These are phyloP conservation scores for Berkeleyomyces basicola DNA, from an alignment of 2,329 filamentous ascomycete genomes.

Conservation along the genomic window DNA sequence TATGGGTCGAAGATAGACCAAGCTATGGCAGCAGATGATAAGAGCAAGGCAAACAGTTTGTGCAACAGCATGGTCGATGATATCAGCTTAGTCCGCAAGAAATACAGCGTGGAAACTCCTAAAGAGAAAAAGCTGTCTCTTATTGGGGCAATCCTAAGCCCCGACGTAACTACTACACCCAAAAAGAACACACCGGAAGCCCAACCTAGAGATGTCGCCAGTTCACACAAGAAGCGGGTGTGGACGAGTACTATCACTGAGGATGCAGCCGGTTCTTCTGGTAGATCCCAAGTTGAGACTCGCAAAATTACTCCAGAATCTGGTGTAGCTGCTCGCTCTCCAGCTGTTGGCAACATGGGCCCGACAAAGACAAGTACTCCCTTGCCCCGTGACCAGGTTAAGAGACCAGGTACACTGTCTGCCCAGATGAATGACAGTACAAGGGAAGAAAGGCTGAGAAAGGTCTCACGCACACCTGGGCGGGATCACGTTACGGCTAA, in stretches of 20 bases:
- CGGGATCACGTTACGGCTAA: neutral
- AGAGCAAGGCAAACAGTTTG: constrained; percentile 25
- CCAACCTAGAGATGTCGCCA: no score
- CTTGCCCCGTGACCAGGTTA: no score
- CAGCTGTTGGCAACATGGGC: no score
- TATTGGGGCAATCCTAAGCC: neutral
- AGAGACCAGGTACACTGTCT: neutral
- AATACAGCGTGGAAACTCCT: constrained; percentile 36
- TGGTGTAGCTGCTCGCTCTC: no score
- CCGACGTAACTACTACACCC: no score
- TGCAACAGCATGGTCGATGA: constrained; percentile 39
- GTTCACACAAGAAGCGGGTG: no score
- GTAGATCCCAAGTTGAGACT: no score
- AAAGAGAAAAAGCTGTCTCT: constrained; percentile 14
- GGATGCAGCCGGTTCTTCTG: no score
- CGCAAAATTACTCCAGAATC: no score
- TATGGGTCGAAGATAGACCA: neutral
- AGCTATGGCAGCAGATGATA: neutral
- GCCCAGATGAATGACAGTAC: neutral
- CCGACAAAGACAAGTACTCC: no score
- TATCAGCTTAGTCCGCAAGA: constrained; percentile 40
- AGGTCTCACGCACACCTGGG: neutral
- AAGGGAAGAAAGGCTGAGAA: constrained; percentile 27
- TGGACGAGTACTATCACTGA: no score
- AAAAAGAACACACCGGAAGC: no score